phyloP scores from a whole-genome alignment of 768 basidiomycete genomes.

The Sporobolomyces pararoseus region DNA sequence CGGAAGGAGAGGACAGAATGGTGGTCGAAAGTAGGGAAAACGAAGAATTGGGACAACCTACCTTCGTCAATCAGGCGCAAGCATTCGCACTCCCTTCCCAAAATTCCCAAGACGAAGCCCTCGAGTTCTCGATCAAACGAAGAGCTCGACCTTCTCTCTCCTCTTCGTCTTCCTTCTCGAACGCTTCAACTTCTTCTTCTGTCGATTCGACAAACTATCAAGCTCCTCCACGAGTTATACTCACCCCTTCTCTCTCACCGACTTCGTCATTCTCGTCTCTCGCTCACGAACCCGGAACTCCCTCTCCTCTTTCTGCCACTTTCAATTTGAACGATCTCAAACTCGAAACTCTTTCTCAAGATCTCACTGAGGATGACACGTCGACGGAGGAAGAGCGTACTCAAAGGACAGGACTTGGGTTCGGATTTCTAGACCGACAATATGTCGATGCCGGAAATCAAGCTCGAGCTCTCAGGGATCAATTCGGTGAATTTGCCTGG shows the following conservation, averaged over 20 bases:
- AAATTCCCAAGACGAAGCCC: background rate
- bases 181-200: background rate
- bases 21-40: background rate
- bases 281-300: background rate
- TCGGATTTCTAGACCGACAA: conserved; percentile 7
- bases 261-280: conserved; percentile 12
- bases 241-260: conserved; percentile 29
- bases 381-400: background rate
- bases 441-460: conserved; percentile 32
- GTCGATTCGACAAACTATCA: background rate
- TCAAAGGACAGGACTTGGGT: conserved; percentile 8
- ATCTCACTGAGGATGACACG: background rate
- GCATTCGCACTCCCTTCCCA: conserved; percentile 5
- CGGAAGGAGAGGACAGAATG: background rate
- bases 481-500: conserved; percentile 19
- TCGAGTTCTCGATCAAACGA: conserved; percentile 8
- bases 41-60: background rate
- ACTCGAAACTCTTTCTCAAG: conserved; percentile 17
- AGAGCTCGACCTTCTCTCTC: conserved; percentile 3
- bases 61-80: conserved; percentile 8
- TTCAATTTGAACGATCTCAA: conserved; percentile 35
- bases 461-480: conserved; percentile 11
- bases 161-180: conserved; percentile 14
- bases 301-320: conserved; percentile 26
- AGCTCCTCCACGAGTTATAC: conserved; percentile 6